These are phyloP conservation scores for Lagerstroemia fauriei DNA, from an alignment of 441 rosid species.

Conservation along the genomic window DNA sequence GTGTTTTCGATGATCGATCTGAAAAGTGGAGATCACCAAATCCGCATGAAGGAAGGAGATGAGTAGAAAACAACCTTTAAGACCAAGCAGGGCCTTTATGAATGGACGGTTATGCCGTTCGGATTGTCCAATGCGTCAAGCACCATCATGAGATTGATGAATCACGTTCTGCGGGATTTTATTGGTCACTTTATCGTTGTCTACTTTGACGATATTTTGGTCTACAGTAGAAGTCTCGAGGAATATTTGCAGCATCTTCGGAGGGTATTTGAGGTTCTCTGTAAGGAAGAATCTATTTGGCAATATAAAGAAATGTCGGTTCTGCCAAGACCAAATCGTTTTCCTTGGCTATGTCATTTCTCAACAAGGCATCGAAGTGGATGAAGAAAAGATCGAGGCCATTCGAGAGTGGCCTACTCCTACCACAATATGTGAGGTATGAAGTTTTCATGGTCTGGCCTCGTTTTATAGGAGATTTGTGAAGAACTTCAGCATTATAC, in stretches of 20 bases:
- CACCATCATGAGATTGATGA: not conserved
- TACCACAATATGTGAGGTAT: not conserved
- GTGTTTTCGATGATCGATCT: not conserved
- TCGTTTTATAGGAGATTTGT: not conserved
- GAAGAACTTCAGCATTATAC: not conserved
- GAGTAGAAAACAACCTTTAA: not conserved
- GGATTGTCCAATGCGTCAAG: not conserved
- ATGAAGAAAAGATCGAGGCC: no score
- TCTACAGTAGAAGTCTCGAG: not conserved
- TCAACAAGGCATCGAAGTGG: no score
- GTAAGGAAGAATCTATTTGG: not conserved
- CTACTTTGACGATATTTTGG: constrained; percentile 2
- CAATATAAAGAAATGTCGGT: not conserved
- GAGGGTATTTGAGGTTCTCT: not conserved
- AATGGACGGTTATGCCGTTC: not conserved
- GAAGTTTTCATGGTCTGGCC: not conserved
- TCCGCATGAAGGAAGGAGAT: not conserved
- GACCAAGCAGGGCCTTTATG: not conserved
- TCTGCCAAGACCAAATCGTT: no score
- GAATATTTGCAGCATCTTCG: not conserved
- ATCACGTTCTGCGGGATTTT: not conserved
- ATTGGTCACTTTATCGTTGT: not conserved
- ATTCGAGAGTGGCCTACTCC: no score
- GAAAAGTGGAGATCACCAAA: not conserved
- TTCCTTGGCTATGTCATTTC: no score